Conservation (phyloP, 768 basidiomycete species). For the Hericium alpestre region DNA sequence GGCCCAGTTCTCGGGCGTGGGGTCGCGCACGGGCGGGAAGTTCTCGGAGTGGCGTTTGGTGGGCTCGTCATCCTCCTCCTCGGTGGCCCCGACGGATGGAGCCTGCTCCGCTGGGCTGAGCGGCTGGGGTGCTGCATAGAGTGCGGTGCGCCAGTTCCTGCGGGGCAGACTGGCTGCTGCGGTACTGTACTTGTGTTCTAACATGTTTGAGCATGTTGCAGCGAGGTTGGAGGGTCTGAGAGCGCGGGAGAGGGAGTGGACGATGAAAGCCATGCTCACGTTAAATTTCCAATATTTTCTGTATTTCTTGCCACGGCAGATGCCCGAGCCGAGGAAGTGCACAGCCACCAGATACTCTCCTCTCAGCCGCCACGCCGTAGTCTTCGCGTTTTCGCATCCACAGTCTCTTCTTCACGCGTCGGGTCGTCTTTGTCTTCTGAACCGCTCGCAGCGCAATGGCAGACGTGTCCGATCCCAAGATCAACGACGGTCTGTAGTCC, state of each 20-base stretch:
- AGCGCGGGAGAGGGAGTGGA: not conserved
- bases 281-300: too few relatives aligned
- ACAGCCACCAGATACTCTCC: not conserved
- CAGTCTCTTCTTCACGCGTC: conserved; percentile 2
- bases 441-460: conserved; percentile 5
- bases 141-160: conserved; percentile 9
- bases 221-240: conserved; percentile 1
- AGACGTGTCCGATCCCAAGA: conserved; percentile 13
- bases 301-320: too few relatives aligned
- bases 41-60: conserved; percentile 9
- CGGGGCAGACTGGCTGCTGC: not conserved
- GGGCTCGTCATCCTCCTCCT: conserved; percentile 6
- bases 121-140: conserved; percentile 4
- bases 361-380: not conserved
- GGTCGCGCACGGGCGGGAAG: conserved; percentile 1
- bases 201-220: not conserved
- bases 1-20: conserved; percentile 18
- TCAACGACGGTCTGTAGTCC: conserved; percentile 10
- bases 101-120: not conserved
- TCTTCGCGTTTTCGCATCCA: not conserved
- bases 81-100: not conserved
- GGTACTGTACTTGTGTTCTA: not conserved
- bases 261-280: not conserved
- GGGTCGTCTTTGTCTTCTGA: not conserved
- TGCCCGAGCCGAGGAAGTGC: not conserved